A percentile compares a stretch with the other conserved stretches of the same genome.
These are phyloP conservation scores for Colletotrichum sp. DNA, from an alignment of 2,329 filamentous ascomycete species.

Conservation along the genomic window DNA sequence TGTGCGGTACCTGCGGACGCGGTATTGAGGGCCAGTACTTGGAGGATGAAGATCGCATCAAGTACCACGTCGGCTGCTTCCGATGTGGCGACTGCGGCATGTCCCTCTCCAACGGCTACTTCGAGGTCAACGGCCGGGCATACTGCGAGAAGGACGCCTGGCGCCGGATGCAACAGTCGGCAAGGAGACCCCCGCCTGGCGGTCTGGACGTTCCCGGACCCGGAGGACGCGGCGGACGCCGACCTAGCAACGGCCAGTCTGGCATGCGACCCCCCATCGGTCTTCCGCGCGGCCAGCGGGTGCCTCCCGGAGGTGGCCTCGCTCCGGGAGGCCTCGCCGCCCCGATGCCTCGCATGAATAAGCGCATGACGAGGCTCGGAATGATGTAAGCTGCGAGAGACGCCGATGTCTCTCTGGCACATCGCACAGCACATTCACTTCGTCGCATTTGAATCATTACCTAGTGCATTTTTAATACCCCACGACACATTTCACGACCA, in stretches of 20 bases:
- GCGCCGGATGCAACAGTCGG: slow-evolving; percentile 48
- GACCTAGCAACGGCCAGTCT: slow-evolving; percentile 16
- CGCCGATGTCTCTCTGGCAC: not conserved
- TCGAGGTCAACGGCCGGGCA: slow-evolving; percentile 79
- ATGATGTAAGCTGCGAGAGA: slow-evolving; percentile 49
- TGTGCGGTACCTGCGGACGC: slow-evolving; percentile 78
- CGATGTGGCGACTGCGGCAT: slow-evolving; percentile 79
- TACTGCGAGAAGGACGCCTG: slow-evolving; percentile 91
- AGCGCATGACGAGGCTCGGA: slow-evolving; percentile 64
- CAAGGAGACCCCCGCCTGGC: slow-evolving; percentile 23
- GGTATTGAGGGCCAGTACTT: slow-evolving; percentile 96
- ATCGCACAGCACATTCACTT: not conserved
- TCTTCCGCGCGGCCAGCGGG: slow-evolving; percentile 18
- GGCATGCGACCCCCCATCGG: slow-evolving; percentile 20
- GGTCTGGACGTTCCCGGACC: slow-evolving; percentile 8
- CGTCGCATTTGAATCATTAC: not conserved
- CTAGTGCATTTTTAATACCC: slow-evolving; percentile 10
- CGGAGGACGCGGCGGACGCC: slow-evolving; percentile 1
- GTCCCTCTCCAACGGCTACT: slow-evolving; percentile 83
- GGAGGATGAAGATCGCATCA: slow-evolving; percentile 77
- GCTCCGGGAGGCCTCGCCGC: slow-evolving; percentile 8
- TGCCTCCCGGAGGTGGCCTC: slow-evolving; percentile 18
- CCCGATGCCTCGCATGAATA: slow-evolving; percentile 59
- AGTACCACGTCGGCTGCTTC: slow-evolving; percentile 89
- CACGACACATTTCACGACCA: slow-evolving; percentile 15